These are phyloP conservation scores for Podospora comata DNA, from an alignment of 495 filamentous ascomycete species.

Conservation along the genomic window DNA sequence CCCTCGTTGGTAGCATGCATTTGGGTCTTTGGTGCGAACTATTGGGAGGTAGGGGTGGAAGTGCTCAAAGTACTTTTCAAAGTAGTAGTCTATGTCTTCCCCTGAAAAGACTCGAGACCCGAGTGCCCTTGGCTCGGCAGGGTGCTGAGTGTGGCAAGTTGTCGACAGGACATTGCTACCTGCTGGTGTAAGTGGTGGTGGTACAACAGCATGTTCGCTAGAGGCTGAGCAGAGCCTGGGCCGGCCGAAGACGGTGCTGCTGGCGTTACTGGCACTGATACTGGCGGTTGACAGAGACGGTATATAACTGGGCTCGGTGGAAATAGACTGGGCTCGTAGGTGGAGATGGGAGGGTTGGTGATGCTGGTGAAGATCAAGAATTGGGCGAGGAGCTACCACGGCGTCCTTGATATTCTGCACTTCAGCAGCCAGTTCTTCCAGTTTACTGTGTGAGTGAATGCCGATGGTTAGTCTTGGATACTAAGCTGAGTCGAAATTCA, in stretches of 20 bases:
- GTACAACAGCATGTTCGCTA: conserved; percentile 14
- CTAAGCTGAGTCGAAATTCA: background rate
- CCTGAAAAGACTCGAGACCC: conserved; percentile 46
- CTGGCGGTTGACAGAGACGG: conserved; percentile 11
- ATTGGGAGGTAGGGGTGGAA: conserved; percentile 47
- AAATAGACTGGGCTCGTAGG: background rate
- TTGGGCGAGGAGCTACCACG: conserved; percentile 27
- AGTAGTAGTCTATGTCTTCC: conserved; percentile 47
- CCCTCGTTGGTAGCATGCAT: conserved; percentile 38
- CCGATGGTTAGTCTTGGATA: background rate
- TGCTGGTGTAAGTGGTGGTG: conserved; percentile 13
- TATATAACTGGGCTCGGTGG: conserved; percentile 16
- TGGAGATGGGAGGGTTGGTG: conserved; percentile 18
- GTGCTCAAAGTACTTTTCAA: conserved; percentile 45
- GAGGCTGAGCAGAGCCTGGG: conserved; percentile 16
- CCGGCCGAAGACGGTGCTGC: conserved; percentile 15
- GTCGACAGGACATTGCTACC: conserved; percentile 16
- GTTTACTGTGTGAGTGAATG: conserved; percentile 30
- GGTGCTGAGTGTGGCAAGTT: conserved; percentile 14
- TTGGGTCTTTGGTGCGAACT: conserved; percentile 37
- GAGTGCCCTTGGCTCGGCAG: conserved; percentile 38
- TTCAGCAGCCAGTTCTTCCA: conserved; percentile 46
- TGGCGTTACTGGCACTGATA: background rate
- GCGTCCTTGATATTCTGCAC: conserved; percentile 45
- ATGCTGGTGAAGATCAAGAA: conserved; percentile 13